Evolutionary conservation across 345 rosid species (phyloP).

Genomic region (Gossypium herbaceum): DNA sequence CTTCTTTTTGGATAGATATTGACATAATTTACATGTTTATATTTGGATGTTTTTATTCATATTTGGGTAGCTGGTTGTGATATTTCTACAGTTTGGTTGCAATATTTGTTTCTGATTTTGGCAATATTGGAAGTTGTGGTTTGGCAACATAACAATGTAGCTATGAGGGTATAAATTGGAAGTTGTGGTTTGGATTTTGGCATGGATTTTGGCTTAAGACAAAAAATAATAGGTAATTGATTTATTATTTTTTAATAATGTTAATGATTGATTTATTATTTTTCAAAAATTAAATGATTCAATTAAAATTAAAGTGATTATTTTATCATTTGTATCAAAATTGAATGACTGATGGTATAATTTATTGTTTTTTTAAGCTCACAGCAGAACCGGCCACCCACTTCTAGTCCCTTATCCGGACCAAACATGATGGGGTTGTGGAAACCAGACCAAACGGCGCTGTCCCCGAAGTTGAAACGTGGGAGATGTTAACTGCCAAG

Average conservation of each 20-base stretch:
- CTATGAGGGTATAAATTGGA: too few species aligned
- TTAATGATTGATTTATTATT: too few species aligned
- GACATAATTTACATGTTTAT: background rate
- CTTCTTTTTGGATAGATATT: too few species aligned
- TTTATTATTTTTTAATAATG: rapidly evolving
- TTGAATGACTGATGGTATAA: rapidly evolving
- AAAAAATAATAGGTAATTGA: rapidly evolving
- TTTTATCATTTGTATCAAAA: rapidly evolving
- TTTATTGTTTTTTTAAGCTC: background rate
- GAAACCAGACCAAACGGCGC: background rate
- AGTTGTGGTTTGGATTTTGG: too few species aligned
- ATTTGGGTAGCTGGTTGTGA: background rate
- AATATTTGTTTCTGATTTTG: too few species aligned
- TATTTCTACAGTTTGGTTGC: too few species aligned
- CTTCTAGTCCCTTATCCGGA: too few species aligned
- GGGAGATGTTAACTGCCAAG: background rate
- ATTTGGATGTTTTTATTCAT: background rate
- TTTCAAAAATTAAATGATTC: rapidly evolving
- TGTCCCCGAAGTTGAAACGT: background rate
- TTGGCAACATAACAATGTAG: too few species aligned
- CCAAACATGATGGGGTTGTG: background rate
- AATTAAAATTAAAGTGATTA: too few species aligned
- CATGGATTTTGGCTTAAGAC: too few species aligned
- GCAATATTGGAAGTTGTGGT: too few species aligned
- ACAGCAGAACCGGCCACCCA: background rate